A percentile compares a stretch with the other conserved stretches of the same genome.
These are phyloP conservation scores for Rhizopogon vinicolor DNA, from an alignment of 768 basidiomycete species.

Conservation along the genomic window DNA sequence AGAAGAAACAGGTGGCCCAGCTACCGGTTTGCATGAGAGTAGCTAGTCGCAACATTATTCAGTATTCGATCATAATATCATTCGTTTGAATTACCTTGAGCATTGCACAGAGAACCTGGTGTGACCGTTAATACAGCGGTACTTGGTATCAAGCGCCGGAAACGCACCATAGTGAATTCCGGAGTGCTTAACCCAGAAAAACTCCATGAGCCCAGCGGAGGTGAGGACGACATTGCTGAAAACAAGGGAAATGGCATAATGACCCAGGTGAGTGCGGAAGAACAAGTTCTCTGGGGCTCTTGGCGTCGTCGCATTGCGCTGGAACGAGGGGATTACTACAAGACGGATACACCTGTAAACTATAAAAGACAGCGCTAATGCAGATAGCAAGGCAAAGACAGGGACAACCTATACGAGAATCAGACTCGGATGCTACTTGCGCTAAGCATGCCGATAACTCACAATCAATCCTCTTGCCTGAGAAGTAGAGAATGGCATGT, in stretches of 20 bases:
- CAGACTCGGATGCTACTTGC: neutral
- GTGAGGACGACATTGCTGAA: conserved; percentile 52
- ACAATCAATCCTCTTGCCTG: conserved; percentile 15
- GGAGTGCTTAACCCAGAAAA: conserved; percentile 42
- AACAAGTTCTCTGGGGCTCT: conserved; percentile 48
- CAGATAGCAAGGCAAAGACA: conserved; percentile 49
- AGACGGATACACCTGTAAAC: conserved; percentile 45
- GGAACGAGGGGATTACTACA: conserved; percentile 31
- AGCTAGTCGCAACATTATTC: conserved; percentile 29
- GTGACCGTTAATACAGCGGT: neutral
- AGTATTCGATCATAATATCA: neutral
- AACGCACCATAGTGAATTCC: conserved; percentile 46
- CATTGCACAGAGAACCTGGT: conserved; percentile 44
- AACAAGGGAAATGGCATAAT: conserved; percentile 62
- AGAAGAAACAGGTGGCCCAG: conserved; percentile 61
- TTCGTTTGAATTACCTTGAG: conserved; percentile 47
- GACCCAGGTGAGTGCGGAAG: conserved; percentile 68
- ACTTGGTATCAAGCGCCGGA: neutral
- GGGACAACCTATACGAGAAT: conserved; percentile 32
- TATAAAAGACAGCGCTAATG: conserved; percentile 48
- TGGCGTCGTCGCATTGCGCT: conserved; percentile 19
- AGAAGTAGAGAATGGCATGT: conserved; percentile 8
- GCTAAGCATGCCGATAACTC: conserved; percentile 4
- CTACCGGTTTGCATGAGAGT: conserved; percentile 58
- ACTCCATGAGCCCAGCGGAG: conserved; percentile 48